Conservation (phyloP, 257 asterid genomes). For the Plantago elongata region DNA sequence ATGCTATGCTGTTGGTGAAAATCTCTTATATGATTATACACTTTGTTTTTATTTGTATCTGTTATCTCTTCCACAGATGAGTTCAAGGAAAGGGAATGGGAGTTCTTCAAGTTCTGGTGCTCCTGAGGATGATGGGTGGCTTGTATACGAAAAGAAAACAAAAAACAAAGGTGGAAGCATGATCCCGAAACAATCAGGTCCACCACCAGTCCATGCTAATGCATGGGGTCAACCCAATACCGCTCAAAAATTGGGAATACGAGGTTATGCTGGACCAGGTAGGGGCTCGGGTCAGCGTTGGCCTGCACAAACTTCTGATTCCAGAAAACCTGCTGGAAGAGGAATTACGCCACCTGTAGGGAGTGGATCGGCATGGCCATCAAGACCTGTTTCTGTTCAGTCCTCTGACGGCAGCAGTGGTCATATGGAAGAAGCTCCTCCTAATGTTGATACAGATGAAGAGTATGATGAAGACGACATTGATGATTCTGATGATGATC, state of each 20-base stretch:
- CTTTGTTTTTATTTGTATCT: no score
- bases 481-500: constrained; percentile 49
- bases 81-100: constrained; percentile 31
- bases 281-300: constrained; percentile 39
- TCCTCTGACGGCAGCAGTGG: constrained; percentile 19
- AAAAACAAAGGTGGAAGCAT: constrained; percentile 39
- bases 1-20: no score
- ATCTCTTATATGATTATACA: no score
- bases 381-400: constrained; percentile 28
- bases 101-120: constrained; percentile 18
- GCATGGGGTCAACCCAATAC: constrained; percentile 55
- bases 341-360: constrained; percentile 46
- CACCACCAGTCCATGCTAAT: constrained; percentile 40
- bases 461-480: constrained; percentile 36
- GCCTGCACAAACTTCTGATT: constrained; percentile 34
- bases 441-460: constrained; percentile 26
- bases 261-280: constrained; percentile 38
- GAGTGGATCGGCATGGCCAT: constrained; percentile 50
- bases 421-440: constrained; percentile 10
- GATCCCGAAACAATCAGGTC: constrained; percentile 32
- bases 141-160: constrained; percentile 44
- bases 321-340: constrained; percentile 37
- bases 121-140: constrained; percentile 58
- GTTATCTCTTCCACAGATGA: constrained; percentile 34
- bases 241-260: constrained; percentile 39